These are phyloP conservation scores for Dendrocalamus sinicus DNA, from an alignment of 176 grass and related monocot species.

Conservation along the genomic window DNA sequence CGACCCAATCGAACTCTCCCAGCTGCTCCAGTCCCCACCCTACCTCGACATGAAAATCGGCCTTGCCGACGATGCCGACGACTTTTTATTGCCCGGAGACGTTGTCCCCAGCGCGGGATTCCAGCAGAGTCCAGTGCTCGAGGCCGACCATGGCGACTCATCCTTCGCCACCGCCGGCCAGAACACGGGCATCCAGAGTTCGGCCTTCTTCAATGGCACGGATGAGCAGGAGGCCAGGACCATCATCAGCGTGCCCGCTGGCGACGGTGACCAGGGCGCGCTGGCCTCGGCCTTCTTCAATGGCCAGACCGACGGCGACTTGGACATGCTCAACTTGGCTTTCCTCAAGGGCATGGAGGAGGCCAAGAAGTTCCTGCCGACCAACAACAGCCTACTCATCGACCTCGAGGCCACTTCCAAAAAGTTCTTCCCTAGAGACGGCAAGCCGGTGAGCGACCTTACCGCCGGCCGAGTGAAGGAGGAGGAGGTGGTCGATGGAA, in stretches of 20 bases:
- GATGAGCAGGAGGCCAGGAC: background rate
- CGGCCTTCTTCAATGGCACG: background rate
- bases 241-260: background rate
- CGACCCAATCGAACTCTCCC: conserved; percentile 45
- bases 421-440: conserved; percentile 9
- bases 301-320: background rate
- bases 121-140: background rate
- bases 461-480: background rate
- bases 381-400: conserved; percentile 33
- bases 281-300: conserved; percentile 37
- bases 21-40: conserved; percentile 36
- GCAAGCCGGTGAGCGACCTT: background rate
- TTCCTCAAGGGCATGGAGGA: conserved; percentile 59
- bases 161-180: background rate
- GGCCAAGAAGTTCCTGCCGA: conserved; percentile 58
- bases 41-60: conserved; percentile 17
- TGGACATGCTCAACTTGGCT: conserved; percentile 50
- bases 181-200: conserved; percentile 9
- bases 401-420: conserved; percentile 3
- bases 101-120: background rate
- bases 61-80: background rate
- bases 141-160: background rate
- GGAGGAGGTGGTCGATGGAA: conserved; percentile 8
- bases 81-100: background rate
- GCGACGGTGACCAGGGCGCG: background rate